Base-by-base conservation (phyloP, 805 yeast genomes). In the Pichia thaimueangensis region DNA sequence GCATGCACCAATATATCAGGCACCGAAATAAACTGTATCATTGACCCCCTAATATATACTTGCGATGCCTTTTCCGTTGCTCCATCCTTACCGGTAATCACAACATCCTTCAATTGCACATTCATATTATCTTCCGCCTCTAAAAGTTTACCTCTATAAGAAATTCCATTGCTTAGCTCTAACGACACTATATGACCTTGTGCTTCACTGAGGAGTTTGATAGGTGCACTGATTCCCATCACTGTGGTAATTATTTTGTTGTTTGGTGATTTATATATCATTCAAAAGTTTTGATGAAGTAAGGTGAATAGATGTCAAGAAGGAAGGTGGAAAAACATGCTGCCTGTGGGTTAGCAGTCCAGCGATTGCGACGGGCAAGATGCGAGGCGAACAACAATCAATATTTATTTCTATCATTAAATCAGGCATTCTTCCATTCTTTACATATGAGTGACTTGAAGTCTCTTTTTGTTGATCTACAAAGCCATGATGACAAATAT, bases 111-210 rank as follows among this genome's bases (percentile, higher is more conserved):
- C 38, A 91, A 63, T 47, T 89, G 94, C 21, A 91, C 78, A 59
- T 91, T 91, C 97, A 91, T 93, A 61, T 83, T 89, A 55, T 91
- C 97, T 64, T 91, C 96, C 36, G 71, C 81, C 56, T 84, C 96
- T 4, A 82, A 59, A 35, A 91, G 71, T 58, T 83, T 87, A 2
- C 98, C 98, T 29, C 95, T 71, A 58, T 91, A 91, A 0, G 84
- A 76, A 49, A 84, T 89, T 2, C 97, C 97, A 0, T 88, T 79
- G 21, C 76, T 75, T 40, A 91, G 74, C 60, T 91, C 98, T 15
- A 91, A 60, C 1, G 94, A 78, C 8, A 91, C 80, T 3, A 79
- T 67, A 58, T 91, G 97, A 37, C 97, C 96, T 69, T 82, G 48
- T 11, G 53, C 47, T 45, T 51, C 98, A 57, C 78, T 84, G 38